phyloP scores from a whole-genome alignment of 2,329 filamentous ascomycete genomes.

The Nothophoma quercina region DNA sequence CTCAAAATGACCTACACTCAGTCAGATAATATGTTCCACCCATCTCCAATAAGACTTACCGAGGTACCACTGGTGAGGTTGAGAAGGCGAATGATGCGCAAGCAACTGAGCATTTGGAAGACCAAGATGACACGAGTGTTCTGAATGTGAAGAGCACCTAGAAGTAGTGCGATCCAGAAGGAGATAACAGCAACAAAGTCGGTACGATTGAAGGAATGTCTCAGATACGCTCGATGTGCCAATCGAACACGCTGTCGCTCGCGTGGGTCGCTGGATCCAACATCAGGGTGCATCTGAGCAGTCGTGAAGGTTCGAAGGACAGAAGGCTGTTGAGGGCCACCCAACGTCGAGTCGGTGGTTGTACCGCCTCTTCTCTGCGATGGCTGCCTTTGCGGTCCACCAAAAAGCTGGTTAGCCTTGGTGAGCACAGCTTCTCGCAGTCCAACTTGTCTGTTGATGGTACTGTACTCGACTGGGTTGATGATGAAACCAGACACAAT shows the following conservation, averaged over 20 bases:
- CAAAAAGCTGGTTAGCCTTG: conserved; percentile 79
- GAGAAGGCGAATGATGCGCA: conserved; percentile 90
- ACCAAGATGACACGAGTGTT: conserved; percentile 77
- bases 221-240: conserved; percentile 87
- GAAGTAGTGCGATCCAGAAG: conserved; percentile 88
- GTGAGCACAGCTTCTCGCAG: conserved; percentile 76
- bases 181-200: conserved; percentile 95
- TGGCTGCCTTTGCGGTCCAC: conserved; percentile 75
- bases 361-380: conserved; percentile 64
- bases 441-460: conserved; percentile 79
- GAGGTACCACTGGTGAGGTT: conserved; percentile 92
- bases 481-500: conserved; percentile 93
- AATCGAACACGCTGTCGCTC: conserved; percentile 84
- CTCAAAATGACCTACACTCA: conserved; percentile 78
- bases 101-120: conserved; percentile 95
- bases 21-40: conserved; percentile 6
- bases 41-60: conserved; percentile 59
- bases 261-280: conserved; percentile 67
- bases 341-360: conserved; percentile 40
- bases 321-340: conserved; percentile 61
- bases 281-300: conserved; percentile 65
- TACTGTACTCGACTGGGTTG: conserved; percentile 91
- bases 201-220: conserved; percentile 93
- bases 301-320: conserved; percentile 80
- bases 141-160: conserved; percentile 76